Evolutionary conservation across 352 stramenopile genomes (phyloP).

Genomic region (Pythium folliculosum): DNA sequence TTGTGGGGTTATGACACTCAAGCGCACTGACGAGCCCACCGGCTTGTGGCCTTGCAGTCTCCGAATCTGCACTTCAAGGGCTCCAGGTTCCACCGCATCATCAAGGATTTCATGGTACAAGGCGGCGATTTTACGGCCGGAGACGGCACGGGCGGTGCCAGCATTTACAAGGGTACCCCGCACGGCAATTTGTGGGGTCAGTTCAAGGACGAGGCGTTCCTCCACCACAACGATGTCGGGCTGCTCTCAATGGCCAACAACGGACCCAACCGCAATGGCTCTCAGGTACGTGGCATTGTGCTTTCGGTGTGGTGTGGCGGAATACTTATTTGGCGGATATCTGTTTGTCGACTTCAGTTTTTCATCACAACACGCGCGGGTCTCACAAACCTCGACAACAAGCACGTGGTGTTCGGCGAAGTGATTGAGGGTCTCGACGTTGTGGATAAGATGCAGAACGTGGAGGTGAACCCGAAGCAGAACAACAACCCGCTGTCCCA

Average conservation of each 20-base stretch:
- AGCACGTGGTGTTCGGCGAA: conserved; percentile 97
- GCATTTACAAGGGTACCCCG: conserved; percentile 71
- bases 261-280: conserved; percentile 72
- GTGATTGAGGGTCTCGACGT: conserved; percentile 82
- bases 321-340: not conserved
- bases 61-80: conserved; percentile 82
- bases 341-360: conserved; percentile 38
- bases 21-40: not conserved
- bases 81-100: conserved; percentile 90
- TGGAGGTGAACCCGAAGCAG: conserved; percentile 49
- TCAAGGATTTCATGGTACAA: conserved; percentile 93
- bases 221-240: conserved; percentile 69
- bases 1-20: not conserved
- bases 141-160: conserved; percentile 75
- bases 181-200: conserved; percentile 80
- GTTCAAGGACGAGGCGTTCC: conserved; percentile 82
- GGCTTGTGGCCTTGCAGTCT: conserved; percentile 16
- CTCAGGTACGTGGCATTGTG: conserved; percentile 54
- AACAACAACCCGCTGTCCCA: conserved; percentile 52
- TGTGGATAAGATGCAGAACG: conserved; percentile 67
- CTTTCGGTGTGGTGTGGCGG: not conserved
- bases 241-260: conserved; percentile 86
- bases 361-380: conserved; percentile 76
- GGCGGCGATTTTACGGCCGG: conserved; percentile 73
- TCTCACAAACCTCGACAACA: conserved; percentile 86